Evolutionary conservation across 805 yeast genomes (phyloP), one percentile per base, ranked within the genome.

Genomic region (Candida qinlingensis): DNA sequence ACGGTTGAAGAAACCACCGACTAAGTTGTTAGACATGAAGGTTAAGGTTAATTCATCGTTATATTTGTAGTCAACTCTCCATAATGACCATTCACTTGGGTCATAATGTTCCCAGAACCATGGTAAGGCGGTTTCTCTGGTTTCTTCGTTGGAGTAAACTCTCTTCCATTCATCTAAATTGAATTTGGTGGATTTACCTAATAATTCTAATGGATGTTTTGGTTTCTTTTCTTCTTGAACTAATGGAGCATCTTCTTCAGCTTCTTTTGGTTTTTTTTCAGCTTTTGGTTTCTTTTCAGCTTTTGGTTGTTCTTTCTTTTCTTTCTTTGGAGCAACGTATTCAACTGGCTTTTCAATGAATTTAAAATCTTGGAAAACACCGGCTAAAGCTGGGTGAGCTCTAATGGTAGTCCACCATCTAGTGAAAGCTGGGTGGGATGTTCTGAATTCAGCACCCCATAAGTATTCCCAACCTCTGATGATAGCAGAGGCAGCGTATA

Each of bases 1-100:
- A 79, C 99, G 87, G 87, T 83, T 83, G 85, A 92, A 87, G 86
- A 92, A 92, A 67, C 98, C 98, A 69, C 97, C 98, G 67, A 94
- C 77, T 73, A 89, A 81, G 83, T 92, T 92, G 85, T 90, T 90
- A 63, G 98, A 88, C 98, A 94, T 94, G 80, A 92, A 92, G 59
- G 96, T 87, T 73, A 87, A 75, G 60, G 97, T 92, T 72, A 92
- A 82, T 79, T 92, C 99, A 63, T 92, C 98, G 74, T 94, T 91
- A 80, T 94, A 92, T 81, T 87, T 90, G 91, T 86, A 92, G 69
- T 82, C 95, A 64, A 91, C 96, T 79, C 79, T 88, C 89, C 89
- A 92, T 63, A 92, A 71, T 49, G 98, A 91, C 89, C 91, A 92
- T 74, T 92, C 98, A 57, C 81, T 77, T 57, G 94, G 82, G 76